Conservation (phyloP, 305 asterid genomes). For the Fraxinus dipetala region DNA sequence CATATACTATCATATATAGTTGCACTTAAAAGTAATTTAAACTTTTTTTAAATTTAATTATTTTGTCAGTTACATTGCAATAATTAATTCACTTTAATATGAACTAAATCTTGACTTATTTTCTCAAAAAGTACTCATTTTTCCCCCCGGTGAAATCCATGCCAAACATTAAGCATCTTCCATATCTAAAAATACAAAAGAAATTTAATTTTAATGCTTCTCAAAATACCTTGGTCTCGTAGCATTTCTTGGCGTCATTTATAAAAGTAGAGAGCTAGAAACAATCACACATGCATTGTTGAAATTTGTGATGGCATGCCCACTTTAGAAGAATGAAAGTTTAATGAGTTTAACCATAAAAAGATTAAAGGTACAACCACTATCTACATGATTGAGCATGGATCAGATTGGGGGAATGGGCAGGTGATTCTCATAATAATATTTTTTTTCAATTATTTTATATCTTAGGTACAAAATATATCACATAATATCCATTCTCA, state of each 20-base stretch:
- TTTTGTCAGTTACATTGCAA: neutral
- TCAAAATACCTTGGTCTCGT: neutral
- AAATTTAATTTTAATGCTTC: too few species aligned
- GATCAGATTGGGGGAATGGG: neutral
- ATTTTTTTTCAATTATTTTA: neutral
- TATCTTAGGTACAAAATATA: neutral
- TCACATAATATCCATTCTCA: neutral
- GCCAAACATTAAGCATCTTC: neutral
- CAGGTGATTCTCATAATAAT: neutral
- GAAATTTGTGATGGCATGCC: neutral
- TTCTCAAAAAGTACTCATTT: neutral
- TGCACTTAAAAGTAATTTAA: neutral
- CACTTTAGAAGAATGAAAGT: neutral
- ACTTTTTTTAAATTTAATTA: neutral
- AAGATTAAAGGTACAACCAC: neutral
- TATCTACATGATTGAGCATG: neutral
- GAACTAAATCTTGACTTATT: neutral
- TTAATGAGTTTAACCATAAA: neutral
- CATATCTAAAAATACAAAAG: too few species aligned
- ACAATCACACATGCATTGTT: neutral
- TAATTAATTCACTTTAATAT: neutral
- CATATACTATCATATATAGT: neutral
- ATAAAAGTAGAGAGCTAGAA: neutral
- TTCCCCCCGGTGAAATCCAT: neutral
- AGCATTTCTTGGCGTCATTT: neutral